Base-by-base conservation (phyloP, 2,329 filamentous ascomycete species). In the Cordyceps militaris region DNA sequence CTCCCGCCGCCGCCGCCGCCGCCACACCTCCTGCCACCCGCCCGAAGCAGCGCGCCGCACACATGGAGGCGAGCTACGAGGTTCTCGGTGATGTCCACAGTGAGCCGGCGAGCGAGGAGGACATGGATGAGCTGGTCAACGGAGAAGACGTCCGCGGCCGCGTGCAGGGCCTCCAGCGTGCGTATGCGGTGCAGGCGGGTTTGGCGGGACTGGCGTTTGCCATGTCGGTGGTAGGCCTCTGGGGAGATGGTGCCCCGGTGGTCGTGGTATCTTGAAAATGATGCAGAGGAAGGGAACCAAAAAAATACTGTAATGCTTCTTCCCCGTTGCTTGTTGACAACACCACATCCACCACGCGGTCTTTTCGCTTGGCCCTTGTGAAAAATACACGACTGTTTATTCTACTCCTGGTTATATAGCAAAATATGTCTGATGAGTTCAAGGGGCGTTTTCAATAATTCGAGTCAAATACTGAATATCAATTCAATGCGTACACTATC, bases 21-120 rank as follows among this genome's bases (percentile, higher is more conserved):
- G 8, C 43, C 2, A 9, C 42, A 3, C 61, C 66, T 10, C 59
- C 66, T 16, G 61, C 59, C 59, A 71, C 65, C 60, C 52, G 52
- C 2, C 23, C 52, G 11, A 21, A 9, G 10, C 53, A 32, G 61
- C 32, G 36, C 62, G 52, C 66, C 61, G 66, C 72, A 60, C 77
- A 77, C 61, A 81, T 89, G 76, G 87, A 91, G 70, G 80, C 83
- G 47, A 89, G 83, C 77, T 89, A 88, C 72, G 86, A 90, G 72
- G 81, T 88, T 10, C 74, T 88, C 24, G 77, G 80, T 44, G 78
- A 84, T 28, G 71, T 75, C n/a, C 73, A 74, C 61, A 78, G 75
- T 61, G 76, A 81, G 60, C 69, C 72, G 2, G 71, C 73, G 46
- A 79, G 76, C 62, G 77, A 77, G 66, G 79, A 79, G 71, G 84